phyloP scores from a whole-genome alignment of 768 basidiomycete genomes.

The Tulasnella sp. region DNA sequence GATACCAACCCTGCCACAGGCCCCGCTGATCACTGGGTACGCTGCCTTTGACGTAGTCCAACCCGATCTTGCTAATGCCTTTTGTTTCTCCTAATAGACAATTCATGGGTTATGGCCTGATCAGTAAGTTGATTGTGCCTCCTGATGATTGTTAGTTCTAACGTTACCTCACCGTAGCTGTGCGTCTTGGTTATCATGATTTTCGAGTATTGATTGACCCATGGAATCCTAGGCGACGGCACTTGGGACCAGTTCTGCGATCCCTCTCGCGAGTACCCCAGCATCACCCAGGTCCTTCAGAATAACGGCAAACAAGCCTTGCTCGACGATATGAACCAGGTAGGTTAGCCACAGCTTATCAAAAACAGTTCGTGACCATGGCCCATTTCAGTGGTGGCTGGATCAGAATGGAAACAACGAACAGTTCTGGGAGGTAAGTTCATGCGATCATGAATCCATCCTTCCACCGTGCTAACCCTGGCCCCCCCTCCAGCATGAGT shows the following conservation, averaged over 20 bases:
- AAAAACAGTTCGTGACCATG: neutral
- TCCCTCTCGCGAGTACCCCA: constrained; percentile 20
- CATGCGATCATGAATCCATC: neutral
- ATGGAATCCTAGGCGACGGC: constrained; percentile 6
- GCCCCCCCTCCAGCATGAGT: constrained; percentile 22
- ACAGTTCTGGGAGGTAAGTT: constrained; percentile 21
- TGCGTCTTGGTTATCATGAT: neutral
- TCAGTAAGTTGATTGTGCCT: constrained; percentile 30
- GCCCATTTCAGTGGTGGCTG: constrained; percentile 4
- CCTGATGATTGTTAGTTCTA: neutral
- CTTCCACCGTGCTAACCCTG: neutral
- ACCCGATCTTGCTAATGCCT: too few relatives aligned
- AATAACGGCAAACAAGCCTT: constrained; percentile 17
- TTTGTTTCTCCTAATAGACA: constrained; percentile 13
- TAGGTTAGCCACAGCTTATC: neutral
- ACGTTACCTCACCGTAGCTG: neutral
- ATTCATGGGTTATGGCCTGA: constrained; percentile 53
- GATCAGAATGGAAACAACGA: constrained; percentile 22
- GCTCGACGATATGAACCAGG: constrained; percentile 22
- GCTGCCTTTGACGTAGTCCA: constrained; percentile 19
- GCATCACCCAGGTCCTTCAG: constrained; percentile 23
- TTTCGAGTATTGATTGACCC: neutral
- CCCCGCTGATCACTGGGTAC: constrained; percentile 53
- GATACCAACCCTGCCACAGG: constrained; percentile 52
- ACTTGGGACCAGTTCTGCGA: constrained; percentile 25